These are phyloP conservation scores for Pythium vanterpoolii DNA, from an alignment of 352 stramenopile species.

Conservation along the genomic window DNA sequence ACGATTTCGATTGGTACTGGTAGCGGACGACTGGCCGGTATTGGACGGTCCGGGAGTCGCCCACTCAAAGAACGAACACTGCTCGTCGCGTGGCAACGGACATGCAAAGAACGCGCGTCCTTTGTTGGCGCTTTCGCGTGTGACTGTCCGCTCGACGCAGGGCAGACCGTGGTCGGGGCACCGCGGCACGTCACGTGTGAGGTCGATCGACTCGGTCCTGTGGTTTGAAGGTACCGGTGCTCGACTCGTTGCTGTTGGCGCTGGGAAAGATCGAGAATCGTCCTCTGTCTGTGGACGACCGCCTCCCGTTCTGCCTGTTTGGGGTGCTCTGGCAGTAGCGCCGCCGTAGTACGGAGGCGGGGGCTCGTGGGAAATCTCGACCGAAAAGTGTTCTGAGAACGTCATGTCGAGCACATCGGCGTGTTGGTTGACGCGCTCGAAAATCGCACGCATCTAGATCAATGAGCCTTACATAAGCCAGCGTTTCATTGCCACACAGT, in stretches of 20 bases:
- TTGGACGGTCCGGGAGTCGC: slow-evolving; percentile 22
- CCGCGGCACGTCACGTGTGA: slow-evolving; percentile 23
- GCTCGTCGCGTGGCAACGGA: slow-evolving; percentile 70
- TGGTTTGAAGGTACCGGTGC: neutral
- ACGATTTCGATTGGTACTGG: neutral
- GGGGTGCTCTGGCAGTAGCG: neutral
- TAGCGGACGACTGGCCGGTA: neutral
- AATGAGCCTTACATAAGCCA: neutral
- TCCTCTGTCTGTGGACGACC: neutral
- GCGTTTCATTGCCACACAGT: neutral
- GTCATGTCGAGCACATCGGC: slow-evolving; percentile 88
- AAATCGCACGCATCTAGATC: slow-evolving; percentile 73
- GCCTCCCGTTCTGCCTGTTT: neutral
- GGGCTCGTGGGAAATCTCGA: slow-evolving; percentile 1
- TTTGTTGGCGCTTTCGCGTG: slow-evolving; percentile 83
- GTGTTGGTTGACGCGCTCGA: slow-evolving; percentile 66
- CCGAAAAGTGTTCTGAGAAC: slow-evolving; percentile 86
- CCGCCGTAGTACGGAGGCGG: slow-evolving; percentile 29
- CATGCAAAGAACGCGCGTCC: slow-evolving; percentile 92
- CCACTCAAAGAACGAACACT: slow-evolving; percentile 94
- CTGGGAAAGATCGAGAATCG: neutral
- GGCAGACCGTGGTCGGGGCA: slow-evolving; percentile 48
- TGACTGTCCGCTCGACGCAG: slow-evolving; percentile 53
- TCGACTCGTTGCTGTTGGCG: neutral
- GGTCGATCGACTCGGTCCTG: neutral